Base-by-base conservation (phyloP, 2,329 filamentous ascomycete genomes). In the Diaporthe sp. region DNA sequence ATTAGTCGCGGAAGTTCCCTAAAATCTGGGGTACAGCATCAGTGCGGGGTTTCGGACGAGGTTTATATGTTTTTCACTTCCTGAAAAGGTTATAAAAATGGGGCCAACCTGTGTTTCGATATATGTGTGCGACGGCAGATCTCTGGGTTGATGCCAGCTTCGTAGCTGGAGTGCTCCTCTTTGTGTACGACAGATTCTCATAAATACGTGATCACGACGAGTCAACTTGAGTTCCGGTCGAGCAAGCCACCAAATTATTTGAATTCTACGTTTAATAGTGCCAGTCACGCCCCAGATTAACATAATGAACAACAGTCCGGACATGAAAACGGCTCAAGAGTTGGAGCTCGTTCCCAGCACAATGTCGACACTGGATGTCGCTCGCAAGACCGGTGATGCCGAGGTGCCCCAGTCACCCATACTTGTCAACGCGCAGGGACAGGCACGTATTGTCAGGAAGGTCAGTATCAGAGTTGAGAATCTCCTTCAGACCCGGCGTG, bases 11-110 rank as follows among this genome's bases (percentile, higher is more conserved):
- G 34, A 60, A 60, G 22, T 39, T 22, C 34, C 19, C 15, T 7
- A 60, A 60, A 60, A 31, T 60, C 34, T 37, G 57, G 57, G 57
- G 57, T 60, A 60, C 57, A 60, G 57, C 34, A 60, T 60, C 57
- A 39, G 39, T 37, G 57, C 57, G 57, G 57, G 57, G 57, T 60
- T 39, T n/a, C 57, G 57, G 57, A 60, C 37, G 34, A 39, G 57
- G 5, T 34, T 60, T 19, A 39, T 39, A 25, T 60, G 57, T 42
- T 42, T 4, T 25, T 60, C 34, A 60, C 57, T 60, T 39, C 19
- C 34, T 37, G 4, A 6, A 39, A 60, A 42, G 39, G 57, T n/a
- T 60, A 60, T 60, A 60, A 60, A 39, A 37, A 60, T 60, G 19
- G 57, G 34, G 22, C 34, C 34, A 22, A 6, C 19, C 57, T 60